Evolutionary conservation across 805 yeast species (phyloP).

Genomic region (Candida sonorensis): DNA sequence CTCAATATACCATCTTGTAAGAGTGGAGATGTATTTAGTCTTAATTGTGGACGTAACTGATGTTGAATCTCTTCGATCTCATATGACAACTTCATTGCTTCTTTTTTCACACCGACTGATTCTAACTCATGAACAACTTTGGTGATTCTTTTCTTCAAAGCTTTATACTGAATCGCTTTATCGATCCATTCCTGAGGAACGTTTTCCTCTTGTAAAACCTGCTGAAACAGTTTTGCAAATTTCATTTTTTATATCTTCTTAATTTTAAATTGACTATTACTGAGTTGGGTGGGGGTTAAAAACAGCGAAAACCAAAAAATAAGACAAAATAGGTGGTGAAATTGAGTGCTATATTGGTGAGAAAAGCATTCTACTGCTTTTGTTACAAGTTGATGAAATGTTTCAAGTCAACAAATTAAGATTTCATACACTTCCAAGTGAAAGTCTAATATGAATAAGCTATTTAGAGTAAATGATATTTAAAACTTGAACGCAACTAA

Average conservation of each 20-base stretch:
- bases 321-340: too few species aligned
- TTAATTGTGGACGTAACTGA: slow-evolving; percentile 18
- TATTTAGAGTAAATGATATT: too few species aligned
- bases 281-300: too few species aligned
- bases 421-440: too few species aligned
- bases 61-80: slow-evolving; percentile 12
- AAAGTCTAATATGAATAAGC: too few species aligned
- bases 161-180: slow-evolving; percentile 66
- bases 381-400: too few species aligned
- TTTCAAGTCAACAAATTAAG: too few species aligned
- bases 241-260: slow-evolving; percentile 45
- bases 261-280: too few species aligned
- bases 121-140: slow-evolving; percentile 59
- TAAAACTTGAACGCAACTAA: too few species aligned
- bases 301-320: too few species aligned
- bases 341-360: too few species aligned
- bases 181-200: slow-evolving; percentile 64
- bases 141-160: slow-evolving; percentile 59
- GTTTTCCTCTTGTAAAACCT: slow-evolving; percentile 50
- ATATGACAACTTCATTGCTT: slow-evolving; percentile 25
- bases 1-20: slow-evolving; percentile 11
- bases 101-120: slow-evolving; percentile 48
- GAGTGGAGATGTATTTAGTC: slow-evolving; percentile 18
- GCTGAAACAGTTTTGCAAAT: slow-evolving; percentile 67
- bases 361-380: too few species aligned